Percentiles rank a stretch among this genome's conserved stretches.
phyloP scores from a whole-genome alignment of 257 asterid genomes.

The Asclepias syriaca region DNA sequence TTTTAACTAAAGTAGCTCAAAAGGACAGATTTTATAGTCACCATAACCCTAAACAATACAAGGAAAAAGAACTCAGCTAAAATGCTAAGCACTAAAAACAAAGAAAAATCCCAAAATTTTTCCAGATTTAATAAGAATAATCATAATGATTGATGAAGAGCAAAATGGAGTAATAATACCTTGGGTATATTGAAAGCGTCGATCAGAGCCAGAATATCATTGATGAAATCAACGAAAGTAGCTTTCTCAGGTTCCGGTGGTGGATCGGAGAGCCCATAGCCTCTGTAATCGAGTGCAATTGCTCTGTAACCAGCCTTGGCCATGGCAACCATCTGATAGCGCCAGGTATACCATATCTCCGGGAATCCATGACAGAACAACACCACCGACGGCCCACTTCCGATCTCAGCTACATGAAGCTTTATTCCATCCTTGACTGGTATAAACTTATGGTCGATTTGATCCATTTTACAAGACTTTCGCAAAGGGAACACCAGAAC shows the following conservation, averaged over 20 bases:
- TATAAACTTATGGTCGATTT: constrained; percentile 24
- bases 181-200: constrained; percentile 47
- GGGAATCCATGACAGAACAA: constrained; percentile 31
- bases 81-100: neutral
- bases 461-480: constrained; percentile 14
- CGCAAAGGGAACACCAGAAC: neutral
- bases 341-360: constrained; percentile 40
- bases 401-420: constrained; percentile 30
- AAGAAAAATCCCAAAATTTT: neutral
- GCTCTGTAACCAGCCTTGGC: constrained; percentile 49
- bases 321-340: constrained; percentile 32
- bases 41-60: neutral
- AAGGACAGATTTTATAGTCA: neutral
- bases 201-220: constrained; percentile 40
- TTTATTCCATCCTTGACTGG: constrained; percentile 23
- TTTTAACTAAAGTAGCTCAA: neutral
- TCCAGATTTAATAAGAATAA: neutral
- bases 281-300: constrained; percentile 58
- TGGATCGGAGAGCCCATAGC: constrained; percentile 52
- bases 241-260: constrained; percentile 45
- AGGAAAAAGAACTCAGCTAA: neutral
- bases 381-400: constrained; percentile 19
- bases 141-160: neutral
- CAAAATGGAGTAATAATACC: constrained; percentile 19
- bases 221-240: constrained; percentile 26